Evolutionary conservation across 139 green algal species (phyloP).

Genomic region (Nannochloris sp.): DNA sequence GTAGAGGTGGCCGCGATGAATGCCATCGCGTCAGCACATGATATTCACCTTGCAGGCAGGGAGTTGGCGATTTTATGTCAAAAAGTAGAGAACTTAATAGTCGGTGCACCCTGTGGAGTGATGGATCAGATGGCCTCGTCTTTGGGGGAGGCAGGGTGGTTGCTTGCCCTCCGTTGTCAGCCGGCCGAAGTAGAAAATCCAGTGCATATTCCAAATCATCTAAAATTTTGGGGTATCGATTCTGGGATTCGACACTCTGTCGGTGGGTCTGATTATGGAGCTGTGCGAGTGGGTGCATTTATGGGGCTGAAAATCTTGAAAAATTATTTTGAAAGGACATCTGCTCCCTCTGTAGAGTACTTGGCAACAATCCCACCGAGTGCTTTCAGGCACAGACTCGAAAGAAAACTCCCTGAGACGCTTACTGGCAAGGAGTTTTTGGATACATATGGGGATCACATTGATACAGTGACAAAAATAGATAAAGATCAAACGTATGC

Average conservation of each 20-base stretch:
- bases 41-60: conserved; percentile 29
- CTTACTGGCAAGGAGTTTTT: conserved; percentile 69
- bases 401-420: conserved; percentile 46
- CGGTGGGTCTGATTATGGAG: conserved; percentile 74
- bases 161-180: conserved; percentile 83
- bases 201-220: conserved; percentile 56
- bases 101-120: conserved; percentile 86
- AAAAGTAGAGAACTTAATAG: conserved; percentile 84
- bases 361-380: conserved; percentile 52
- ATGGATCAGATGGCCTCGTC: conserved; percentile 91
- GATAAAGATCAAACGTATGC: conserved; percentile 39
- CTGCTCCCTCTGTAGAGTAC: conserved; percentile 39
- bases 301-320: conserved; percentile 66
- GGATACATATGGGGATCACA: conserved; percentile 45
- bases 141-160: conserved; percentile 52
- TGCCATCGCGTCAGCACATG: conserved; percentile 52
- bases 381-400: conserved; percentile 37
- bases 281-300: conserved; percentile 79
- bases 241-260: conserved; percentile 80
- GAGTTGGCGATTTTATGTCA: conserved; percentile 78
- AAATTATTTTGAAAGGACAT: not conserved
- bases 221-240: conserved; percentile 79
- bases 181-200: conserved; percentile 61
- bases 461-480: conserved; percentile 61
- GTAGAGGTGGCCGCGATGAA: conserved; percentile 86